Percentiles rank a stretch among this genome's conserved stretches.
Conservation (phyloP, 805 yeast genomes). For the Limtongia smithiae region DNA sequence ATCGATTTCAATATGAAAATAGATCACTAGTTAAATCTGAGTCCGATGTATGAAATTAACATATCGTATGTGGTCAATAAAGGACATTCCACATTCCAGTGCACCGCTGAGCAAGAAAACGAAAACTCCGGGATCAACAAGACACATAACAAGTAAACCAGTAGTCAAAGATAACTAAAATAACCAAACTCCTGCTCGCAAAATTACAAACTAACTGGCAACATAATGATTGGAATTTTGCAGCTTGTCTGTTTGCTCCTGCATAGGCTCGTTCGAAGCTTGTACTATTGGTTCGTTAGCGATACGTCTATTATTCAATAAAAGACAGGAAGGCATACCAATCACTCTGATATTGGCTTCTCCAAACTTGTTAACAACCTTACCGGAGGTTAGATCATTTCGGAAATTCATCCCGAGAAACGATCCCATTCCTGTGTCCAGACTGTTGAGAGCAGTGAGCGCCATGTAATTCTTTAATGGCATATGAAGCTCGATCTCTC, state of each 20-base stretch:
- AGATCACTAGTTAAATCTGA: slow-evolving; percentile 35
- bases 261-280: no score
- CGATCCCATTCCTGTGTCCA: slow-evolving; percentile 21
- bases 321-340: slow-evolving; percentile 6
- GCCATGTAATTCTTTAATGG: slow-evolving; percentile 12
- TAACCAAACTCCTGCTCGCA: no score
- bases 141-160: no score
- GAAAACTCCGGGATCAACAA: no score
- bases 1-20: slow-evolving; percentile 84
- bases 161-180: no score
- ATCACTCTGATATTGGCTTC: slow-evolving; percentile 9
- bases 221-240: no score
- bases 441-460: slow-evolving; percentile 2
- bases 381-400: background rate
- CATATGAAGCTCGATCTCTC: slow-evolving; percentile 18
- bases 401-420: slow-evolving; percentile 4
- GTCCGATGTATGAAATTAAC: no score
- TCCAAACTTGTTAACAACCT: slow-evolving; percentile 14
- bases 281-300: slow-evolving; percentile 1
- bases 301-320: slow-evolving; percentile 1
- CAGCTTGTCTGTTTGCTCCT: no score
- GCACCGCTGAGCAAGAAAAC: no score
- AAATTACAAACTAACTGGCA: no score
- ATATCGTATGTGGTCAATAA: no score
- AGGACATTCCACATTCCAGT: no score